Conservation (phyloP, 2,329 filamentous ascomycete species). For the Ophiostoma montium region DNA sequence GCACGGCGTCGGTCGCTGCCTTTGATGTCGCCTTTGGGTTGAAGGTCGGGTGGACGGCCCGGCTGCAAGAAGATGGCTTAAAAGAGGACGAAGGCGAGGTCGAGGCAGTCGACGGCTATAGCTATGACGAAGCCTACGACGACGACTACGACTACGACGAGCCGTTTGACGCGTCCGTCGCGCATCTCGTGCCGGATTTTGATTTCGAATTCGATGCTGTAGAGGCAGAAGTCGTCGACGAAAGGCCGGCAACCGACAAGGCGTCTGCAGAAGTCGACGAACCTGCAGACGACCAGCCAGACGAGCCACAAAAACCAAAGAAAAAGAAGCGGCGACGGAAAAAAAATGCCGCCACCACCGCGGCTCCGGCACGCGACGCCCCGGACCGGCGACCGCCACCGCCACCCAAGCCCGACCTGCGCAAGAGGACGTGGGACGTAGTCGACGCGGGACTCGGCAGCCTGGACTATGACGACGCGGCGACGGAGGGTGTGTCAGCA, state of each 20-base stretch:
- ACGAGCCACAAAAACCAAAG: constrained; percentile 16
- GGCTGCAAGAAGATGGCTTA: too few relatives aligned
- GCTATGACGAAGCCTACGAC: constrained; percentile 28
- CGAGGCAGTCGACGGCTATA: constrained; percentile 52
- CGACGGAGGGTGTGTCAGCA: constrained; percentile 13
- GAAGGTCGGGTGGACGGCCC: too few relatives aligned
- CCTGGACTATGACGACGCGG: constrained; percentile 43
- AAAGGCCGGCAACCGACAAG: background rate
- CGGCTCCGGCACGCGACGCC: too few relatives aligned
- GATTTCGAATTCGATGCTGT: background rate
- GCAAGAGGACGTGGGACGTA: constrained; percentile 54
- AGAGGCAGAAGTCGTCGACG: background rate
- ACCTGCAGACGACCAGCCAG: constrained; percentile 1
- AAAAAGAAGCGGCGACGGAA: constrained; percentile 9
- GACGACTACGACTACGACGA: constrained; percentile 45
- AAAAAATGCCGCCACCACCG: constrained; percentile 15
- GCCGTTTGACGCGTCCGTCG: background rate
- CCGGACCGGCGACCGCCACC: too few relatives aligned
- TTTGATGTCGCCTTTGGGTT: constrained; percentile 36
- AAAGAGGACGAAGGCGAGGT: background rate
- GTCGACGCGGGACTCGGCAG: constrained; percentile 46
- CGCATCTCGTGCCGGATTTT: constrained; percentile 1
- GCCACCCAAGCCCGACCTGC: constrained; percentile 34
- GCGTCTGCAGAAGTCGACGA: background rate
- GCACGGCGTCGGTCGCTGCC: constrained; percentile 26